A percentile compares a stretch with the other conserved stretches of the same genome.
These are phyloP conservation scores for Amanita thiersii DNA, from an alignment of 768 basidiomycete genomes.

Conservation along the genomic window DNA sequence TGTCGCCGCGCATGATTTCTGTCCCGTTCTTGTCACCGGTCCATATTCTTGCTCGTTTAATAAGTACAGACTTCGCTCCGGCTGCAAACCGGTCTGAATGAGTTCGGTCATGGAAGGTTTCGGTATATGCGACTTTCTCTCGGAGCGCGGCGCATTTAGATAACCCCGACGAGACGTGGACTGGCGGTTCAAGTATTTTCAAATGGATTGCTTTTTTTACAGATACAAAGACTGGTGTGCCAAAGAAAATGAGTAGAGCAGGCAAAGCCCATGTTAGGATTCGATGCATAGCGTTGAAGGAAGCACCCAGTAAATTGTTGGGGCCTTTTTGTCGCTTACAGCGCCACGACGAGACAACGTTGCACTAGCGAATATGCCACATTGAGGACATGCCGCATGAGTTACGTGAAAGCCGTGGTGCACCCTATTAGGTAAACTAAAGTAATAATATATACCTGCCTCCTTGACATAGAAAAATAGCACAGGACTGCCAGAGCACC, in stretches of 20 bases:
- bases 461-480: too few species aligned
- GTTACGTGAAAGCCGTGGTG: too few species aligned
- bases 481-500: too few species aligned
- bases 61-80: slow-evolving; percentile 54
- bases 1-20: slow-evolving; percentile 53
- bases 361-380: slow-evolving; percentile 1
- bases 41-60: slow-evolving; percentile 80
- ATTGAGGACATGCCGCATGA: slow-evolving; percentile 6
- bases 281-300: slow-evolving; percentile 2
- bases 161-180: slow-evolving; percentile 22
- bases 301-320: neutral
- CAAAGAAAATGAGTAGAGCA: neutral
- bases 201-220: neutral
- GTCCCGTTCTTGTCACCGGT: slow-evolving; percentile 67
- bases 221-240: neutral
- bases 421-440: too few species aligned
- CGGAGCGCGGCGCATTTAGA: slow-evolving; percentile 36
- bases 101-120: slow-evolving; percentile 37
- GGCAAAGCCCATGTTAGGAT: neutral
- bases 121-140: slow-evolving; percentile 32
- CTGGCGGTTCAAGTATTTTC: slow-evolving; percentile 9
- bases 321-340: neutral
- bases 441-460: too few species aligned
- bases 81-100: slow-evolving; percentile 59
- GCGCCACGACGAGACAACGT: slow-evolving; percentile 5